These are phyloP conservation scores for Arthroderma sp. DNA, from an alignment of 2,329 filamentous ascomycete genomes.

Conservation along the genomic window DNA sequence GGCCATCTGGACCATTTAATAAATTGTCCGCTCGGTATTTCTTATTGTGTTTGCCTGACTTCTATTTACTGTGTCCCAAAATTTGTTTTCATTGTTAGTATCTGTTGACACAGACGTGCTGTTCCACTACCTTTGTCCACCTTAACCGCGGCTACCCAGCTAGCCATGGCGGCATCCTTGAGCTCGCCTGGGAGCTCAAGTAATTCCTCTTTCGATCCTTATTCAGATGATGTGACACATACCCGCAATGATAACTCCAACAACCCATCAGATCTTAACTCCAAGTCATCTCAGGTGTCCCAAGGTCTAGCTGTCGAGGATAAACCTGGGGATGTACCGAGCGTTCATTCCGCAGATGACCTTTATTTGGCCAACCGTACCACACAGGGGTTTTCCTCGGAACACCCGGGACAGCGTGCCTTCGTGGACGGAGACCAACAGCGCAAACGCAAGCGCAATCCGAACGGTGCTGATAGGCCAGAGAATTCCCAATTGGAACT, in stretches of 20 bases:
- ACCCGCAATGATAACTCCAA: background rate
- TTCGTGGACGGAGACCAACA: background rate
- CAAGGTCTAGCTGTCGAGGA: background rate
- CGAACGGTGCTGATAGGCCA: too few relatives aligned
- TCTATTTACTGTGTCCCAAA: background rate
- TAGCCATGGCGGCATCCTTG: slow-evolving; percentile 9
- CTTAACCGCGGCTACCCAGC: slow-evolving; percentile 3
- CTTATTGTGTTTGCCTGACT: background rate
- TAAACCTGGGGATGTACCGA: background rate
- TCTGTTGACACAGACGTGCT: background rate
- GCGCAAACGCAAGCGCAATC: slow-evolving; percentile 1
- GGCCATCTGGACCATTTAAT: background rate
- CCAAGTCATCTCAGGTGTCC: background rate
- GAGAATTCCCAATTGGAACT: too few relatives aligned
- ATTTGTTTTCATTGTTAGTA: background rate
- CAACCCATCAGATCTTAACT: too few relatives aligned
- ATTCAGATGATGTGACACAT: slow-evolving; percentile 8
- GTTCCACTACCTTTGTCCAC: background rate
- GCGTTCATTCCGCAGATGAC: background rate
- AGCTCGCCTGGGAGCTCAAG: slow-evolving; percentile 8
- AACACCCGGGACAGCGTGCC: background rate
- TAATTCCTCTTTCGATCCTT: slow-evolving; percentile 13
- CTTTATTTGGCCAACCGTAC: background rate
- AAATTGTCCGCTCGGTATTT: background rate
- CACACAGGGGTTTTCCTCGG: background rate